Percentiles rank a stretch among this genome's conserved stretches.
Evolutionary conservation across 164 flowering plant genomes (phyloP).

Genomic region (Piper longum): DNA sequence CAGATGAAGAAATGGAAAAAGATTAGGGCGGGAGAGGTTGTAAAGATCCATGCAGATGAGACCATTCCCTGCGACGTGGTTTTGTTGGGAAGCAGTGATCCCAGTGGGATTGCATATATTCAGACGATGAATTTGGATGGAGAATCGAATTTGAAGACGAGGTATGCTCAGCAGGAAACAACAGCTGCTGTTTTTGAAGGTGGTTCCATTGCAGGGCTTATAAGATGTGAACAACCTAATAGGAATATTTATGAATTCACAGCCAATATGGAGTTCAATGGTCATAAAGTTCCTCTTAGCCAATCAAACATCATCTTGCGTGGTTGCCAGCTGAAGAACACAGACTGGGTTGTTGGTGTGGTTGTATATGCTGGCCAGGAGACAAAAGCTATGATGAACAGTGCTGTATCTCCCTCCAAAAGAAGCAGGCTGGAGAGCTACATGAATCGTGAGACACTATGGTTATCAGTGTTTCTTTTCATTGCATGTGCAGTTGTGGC

Average conservation of each 20-base stretch:
- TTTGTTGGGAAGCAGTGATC: conserved; percentile 70
- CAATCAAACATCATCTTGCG: conserved; percentile 85
- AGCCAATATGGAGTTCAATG: conserved; percentile 71
- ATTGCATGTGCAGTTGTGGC: conserved; percentile 75
- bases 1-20: conserved; percentile 54
- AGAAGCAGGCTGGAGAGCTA: conserved; percentile 72
- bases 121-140: conserved; percentile 95
- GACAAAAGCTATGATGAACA: conserved; percentile 91
- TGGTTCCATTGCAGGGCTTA: conserved; percentile 39
- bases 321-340: conserved; percentile 91
- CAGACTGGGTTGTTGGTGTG: conserved; percentile 75
- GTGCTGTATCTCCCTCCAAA: conserved; percentile 76
- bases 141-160: conserved; percentile 82
- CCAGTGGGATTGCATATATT: conserved; percentile 77
- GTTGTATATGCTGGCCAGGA: conserved; percentile 96
- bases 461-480: conserved; percentile 76
- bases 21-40: conserved; percentile 68
- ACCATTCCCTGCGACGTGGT: conserved; percentile 90
- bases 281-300: conserved; percentile 53
- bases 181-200: conserved; percentile 33
- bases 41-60: conserved; percentile 57
- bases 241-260: conserved; percentile 87
- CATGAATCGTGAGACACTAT: conserved; percentile 84
- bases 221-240: conserved; percentile 84
- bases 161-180: conserved; percentile 89